Evolutionary conservation across 176 grass and related monocot species (phyloP).

Genomic region (Luzula sylvatica): DNA sequence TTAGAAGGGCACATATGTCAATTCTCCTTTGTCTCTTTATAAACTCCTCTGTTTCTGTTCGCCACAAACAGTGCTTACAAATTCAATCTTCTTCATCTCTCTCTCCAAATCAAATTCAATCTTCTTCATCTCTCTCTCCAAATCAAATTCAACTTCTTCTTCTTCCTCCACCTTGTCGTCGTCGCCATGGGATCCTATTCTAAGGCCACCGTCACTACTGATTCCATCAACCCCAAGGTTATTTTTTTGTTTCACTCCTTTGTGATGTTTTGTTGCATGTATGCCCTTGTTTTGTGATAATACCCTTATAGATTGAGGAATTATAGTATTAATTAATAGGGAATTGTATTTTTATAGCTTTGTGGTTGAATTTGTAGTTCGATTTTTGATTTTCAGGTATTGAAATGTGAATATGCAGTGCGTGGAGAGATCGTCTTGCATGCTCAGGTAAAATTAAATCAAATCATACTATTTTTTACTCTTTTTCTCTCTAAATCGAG

Average conservation of each 20-base stretch:
- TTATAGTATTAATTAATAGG: neutral
- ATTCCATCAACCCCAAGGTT: slow-evolving; percentile 35
- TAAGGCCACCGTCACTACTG: slow-evolving; percentile 17
- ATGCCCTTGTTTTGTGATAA: neutral
- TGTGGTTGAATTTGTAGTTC: slow-evolving; percentile 6
- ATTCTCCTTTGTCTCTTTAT: neutral
- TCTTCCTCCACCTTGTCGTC: neutral
- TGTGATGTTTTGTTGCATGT: neutral
- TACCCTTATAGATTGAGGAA: neutral
- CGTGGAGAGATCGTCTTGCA: slow-evolving; percentile 84
- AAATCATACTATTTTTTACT: neutral
- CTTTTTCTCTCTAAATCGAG: slow-evolving; percentile 1
- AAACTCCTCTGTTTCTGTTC: neutral
- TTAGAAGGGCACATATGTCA: too few species aligned
- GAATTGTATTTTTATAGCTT: neutral
- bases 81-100: neutral
- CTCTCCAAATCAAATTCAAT: neutral
- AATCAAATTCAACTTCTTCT: slow-evolving; percentile 6
- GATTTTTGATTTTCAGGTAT: slow-evolving; percentile 36
- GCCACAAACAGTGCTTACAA: neutral
- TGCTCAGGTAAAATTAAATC: slow-evolving; percentile 62
- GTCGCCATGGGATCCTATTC: slow-evolving; percentile 2
- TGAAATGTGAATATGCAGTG: slow-evolving; percentile 91
- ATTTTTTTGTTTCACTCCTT: neutral
- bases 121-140: too few species aligned